phyloP scores from a whole-genome alignment of 306 rosid species.

The Vigna hirtella region DNA sequence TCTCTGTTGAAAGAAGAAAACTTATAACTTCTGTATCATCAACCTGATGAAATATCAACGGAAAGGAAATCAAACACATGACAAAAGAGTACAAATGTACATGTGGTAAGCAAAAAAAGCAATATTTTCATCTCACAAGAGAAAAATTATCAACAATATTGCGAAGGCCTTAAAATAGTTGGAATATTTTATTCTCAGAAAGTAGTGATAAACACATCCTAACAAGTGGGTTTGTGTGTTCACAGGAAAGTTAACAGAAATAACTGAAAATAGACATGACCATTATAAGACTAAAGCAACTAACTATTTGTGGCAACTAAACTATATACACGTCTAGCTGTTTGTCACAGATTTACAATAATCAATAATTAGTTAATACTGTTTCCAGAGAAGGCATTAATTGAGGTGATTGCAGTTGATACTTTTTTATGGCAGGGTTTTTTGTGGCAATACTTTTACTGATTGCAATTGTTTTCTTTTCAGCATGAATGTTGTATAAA shows the following conservation, averaged over 20 bases:
- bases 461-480: slow-evolving; percentile 13
- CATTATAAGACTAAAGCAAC: background rate
- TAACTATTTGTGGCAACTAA: background rate
- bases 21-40: slow-evolving; percentile 76
- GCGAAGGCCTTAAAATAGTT: background rate
- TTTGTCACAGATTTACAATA: background rate
- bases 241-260: background rate
- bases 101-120: background rate
- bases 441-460: background rate
- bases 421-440: background rate
- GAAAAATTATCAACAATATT: background rate
- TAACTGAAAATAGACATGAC: background rate
- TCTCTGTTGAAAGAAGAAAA: slow-evolving; percentile 82
- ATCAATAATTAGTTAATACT: slow-evolving; percentile 19
- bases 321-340: background rate
- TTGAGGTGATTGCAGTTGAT: background rate
- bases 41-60: slow-evolving; percentile 54
- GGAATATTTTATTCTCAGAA: background rate
- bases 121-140: background rate
- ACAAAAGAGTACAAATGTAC: background rate
- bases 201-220: slow-evolving; percentile 4
- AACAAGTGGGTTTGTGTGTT: slow-evolving; percentile 21
- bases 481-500: slow-evolving; percentile 11
- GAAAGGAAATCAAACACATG: slow-evolving; percentile 16
- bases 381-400: background rate